These are phyloP conservation scores for Nemania bipapillata DNA, from an alignment of 2,329 filamentous ascomycete genomes.

Conservation along the genomic window DNA sequence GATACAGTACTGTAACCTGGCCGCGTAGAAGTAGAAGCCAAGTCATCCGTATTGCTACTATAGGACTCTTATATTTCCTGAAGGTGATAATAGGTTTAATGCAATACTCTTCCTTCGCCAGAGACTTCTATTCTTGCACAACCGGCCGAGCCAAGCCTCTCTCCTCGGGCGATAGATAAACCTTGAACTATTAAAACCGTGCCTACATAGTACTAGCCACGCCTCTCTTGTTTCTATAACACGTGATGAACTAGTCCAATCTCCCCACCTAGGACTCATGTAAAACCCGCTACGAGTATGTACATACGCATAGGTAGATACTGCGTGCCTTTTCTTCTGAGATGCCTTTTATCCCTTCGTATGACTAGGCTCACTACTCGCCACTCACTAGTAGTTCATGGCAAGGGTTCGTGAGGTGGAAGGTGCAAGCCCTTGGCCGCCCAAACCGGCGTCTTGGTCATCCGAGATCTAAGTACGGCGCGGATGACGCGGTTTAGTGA, in stretches of 20 bases:
- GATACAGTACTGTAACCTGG: background rate
- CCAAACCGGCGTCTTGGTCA: background rate
- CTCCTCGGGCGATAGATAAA: background rate
- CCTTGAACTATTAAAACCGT: background rate
- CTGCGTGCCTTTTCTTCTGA: no score
- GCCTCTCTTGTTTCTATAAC: no score
- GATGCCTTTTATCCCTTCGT: background rate
- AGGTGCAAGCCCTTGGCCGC: background rate
- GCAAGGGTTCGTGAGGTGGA: background rate
- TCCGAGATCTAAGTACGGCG: background rate
- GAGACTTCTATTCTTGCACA: background rate
- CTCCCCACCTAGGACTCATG: background rate
- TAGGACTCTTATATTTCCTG: background rate
- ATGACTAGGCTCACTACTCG: no score
- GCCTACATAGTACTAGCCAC: no score
- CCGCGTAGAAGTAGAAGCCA: background rate
- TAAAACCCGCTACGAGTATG: background rate
- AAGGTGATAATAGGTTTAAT: background rate
- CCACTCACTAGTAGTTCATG: background rate
- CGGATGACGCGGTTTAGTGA: background rate
- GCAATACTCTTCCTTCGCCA: background rate
- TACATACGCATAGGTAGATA: no score
- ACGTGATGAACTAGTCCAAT: background rate
- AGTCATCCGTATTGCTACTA: background rate
- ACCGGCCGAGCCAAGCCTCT: no score